Conservation (phyloP, 2,329 filamentous ascomycete genomes). For the Fusarium sambucinum region DNA sequence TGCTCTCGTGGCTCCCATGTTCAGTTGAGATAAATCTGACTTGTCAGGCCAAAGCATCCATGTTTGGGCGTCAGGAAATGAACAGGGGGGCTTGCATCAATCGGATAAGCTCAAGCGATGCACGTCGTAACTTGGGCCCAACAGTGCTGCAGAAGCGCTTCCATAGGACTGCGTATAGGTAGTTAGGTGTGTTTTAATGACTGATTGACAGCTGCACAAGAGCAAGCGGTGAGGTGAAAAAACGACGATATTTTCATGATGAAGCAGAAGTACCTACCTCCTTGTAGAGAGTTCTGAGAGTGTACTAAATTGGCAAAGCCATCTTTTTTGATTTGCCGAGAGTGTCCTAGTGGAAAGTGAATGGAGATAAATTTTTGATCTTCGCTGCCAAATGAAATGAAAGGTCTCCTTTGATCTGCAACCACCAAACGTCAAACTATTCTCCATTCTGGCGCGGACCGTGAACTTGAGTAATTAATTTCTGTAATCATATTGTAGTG, state of each 20-base stretch:
- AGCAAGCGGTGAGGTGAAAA: conserved; percentile 45
- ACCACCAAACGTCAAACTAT: no score
- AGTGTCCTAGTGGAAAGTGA: conserved; percentile 9
- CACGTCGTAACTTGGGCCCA: conserved; percentile 1
- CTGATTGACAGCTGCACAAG: conserved; percentile 37
- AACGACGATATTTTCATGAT: conserved; percentile 23
- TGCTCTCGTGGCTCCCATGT: conserved; percentile 48
- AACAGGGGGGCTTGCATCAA: conserved; percentile 40
- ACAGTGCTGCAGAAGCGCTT: conserved; percentile 22
- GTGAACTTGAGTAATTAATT: conserved; percentile 14
- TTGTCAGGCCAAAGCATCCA: conserved; percentile 43
- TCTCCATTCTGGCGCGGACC: conserved; percentile 35
- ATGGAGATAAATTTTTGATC: no score
- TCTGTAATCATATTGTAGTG: conserved; percentile 9
- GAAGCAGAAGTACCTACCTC: conserved; percentile 20
- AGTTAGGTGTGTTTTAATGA: conserved; percentile 36
- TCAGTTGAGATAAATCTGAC: conserved; percentile 33
- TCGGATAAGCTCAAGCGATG: conserved; percentile 25
- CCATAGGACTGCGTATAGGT: conserved; percentile 1
- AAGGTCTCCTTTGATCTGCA: no score
- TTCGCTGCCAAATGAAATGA: no score
- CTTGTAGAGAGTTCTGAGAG: neutral
- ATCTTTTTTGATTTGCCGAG: conserved; percentile 14
- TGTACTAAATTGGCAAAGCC: neutral
- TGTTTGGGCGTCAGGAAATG: conserved; percentile 31